phyloP scores from a whole-genome alignment of 169 alveolate genomes.

The Plasmodium yoelii region DNA sequence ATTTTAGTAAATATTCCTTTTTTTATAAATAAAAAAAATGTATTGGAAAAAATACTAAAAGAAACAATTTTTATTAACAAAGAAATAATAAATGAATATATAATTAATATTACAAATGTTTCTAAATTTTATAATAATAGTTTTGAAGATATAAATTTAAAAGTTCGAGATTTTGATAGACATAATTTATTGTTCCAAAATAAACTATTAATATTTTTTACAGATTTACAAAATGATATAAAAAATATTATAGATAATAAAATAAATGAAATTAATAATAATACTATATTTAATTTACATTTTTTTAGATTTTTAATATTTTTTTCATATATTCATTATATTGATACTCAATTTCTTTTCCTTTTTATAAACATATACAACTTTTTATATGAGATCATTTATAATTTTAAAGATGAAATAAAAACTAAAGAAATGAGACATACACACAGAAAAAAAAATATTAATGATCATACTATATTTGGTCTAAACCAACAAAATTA shows the following conservation, averaged over 20 bases:
- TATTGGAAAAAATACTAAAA: constrained; percentile 21
- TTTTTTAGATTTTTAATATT: constrained; percentile 35
- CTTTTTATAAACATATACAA: constrained; percentile 60
- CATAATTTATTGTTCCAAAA: constrained; percentile 12
- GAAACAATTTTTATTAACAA: constrained; percentile 36
- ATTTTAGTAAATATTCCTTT: constrained; percentile 22
- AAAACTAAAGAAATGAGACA: constrained; percentile 12
- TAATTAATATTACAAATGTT: constrained; percentile 11
- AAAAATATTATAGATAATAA: constrained; percentile 34
- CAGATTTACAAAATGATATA: constrained; percentile 25
- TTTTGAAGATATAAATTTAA: constrained; percentile 23
- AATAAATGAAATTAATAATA: constrained; percentile 24
- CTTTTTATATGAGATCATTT: constrained; percentile 56
- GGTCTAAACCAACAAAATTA: background rate
- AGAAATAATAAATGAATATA: constrained; percentile 23
- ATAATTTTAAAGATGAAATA: constrained; percentile 59
- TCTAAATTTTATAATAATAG: constrained; percentile 24
- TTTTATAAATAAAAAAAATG: constrained; percentile 44
- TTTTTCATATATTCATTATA: constrained; percentile 37
- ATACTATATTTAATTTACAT: constrained; percentile 31
- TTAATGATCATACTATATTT: too few species aligned
- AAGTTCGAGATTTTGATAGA: constrained; percentile 26
- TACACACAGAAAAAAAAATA: background rate
- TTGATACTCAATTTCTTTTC: constrained; percentile 45
- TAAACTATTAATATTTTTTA: constrained; percentile 21